Percentiles rank a stretch among this genome's conserved stretches.
Evolutionary conservation across 2,329 filamentous ascomycete species (phyloP).

Genomic region (Penicillium sp.): DNA sequence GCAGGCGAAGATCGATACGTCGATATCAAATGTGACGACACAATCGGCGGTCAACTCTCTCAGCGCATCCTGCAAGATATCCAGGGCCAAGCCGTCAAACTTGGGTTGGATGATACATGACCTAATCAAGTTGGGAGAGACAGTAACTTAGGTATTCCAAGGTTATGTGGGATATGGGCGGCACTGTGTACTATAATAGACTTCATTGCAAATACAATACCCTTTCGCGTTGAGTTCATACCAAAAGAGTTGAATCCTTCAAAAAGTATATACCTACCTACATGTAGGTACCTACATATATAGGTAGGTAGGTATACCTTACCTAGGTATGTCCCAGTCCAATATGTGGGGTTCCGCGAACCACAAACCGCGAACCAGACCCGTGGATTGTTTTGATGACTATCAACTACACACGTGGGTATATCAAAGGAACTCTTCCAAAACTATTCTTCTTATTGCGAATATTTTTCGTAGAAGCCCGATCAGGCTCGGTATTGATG

Average conservation of each 20-base stretch:
- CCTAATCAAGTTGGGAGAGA: not conserved
- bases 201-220: not conserved
- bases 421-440: no score
- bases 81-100: not conserved
- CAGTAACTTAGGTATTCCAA: no score
- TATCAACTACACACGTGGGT: no score
- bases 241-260: not conserved
- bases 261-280: no score
- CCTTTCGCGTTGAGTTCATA: not conserved
- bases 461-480: not conserved
- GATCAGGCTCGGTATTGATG: not conserved
- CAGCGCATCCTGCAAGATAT: slow-evolving; percentile 1
- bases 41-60: not conserved
- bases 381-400: not conserved
- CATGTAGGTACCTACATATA: no score
- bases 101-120: not conserved
- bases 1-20: slow-evolving; percentile 1
- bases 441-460: no score
- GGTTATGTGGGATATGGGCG: not conserved
- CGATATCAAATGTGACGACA: slow-evolving; percentile 3
- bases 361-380: not conserved
- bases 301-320: no score
- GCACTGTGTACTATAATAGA: not conserved
- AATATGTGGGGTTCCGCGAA: not conserved
- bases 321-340: no score